Evolutionary conservation across 2,329 filamentous ascomycete genomes (phyloP).

Genomic region (Colletotrichum tofieldiae): DNA sequence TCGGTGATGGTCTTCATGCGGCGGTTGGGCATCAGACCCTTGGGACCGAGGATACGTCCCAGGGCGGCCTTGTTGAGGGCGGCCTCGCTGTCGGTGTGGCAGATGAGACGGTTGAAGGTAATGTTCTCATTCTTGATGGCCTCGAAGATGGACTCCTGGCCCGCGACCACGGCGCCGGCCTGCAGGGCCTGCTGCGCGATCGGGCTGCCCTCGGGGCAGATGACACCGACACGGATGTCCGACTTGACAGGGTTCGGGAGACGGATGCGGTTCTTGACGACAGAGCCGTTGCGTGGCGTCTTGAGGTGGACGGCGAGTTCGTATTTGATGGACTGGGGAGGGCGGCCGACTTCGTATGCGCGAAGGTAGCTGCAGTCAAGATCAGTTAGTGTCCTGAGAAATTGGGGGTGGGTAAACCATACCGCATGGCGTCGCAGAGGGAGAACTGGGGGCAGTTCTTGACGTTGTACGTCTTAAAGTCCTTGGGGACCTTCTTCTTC

Average conservation of each 20-base stretch:
- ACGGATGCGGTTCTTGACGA: slow-evolving; percentile 88
- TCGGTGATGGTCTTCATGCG: slow-evolving; percentile 92
- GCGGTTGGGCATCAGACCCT: slow-evolving; percentile 90
- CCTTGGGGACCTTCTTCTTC: slow-evolving; percentile 75
- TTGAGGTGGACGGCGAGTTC: slow-evolving; percentile 88
- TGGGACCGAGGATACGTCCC: slow-evolving; percentile 87
- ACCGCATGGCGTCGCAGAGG: slow-evolving; percentile 95
- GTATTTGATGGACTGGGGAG: slow-evolving; percentile 84
- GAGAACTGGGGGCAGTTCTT: slow-evolving; percentile 78
- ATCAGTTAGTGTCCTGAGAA: slow-evolving; percentile 27
- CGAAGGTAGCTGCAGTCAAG: slow-evolving; percentile 81
- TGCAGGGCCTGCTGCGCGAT: slow-evolving; percentile 81
- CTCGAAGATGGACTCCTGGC: slow-evolving; percentile 89
- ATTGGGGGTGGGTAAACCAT: slow-evolving; percentile 47
- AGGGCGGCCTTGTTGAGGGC: slow-evolving; percentile 87
- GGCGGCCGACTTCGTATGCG: slow-evolving; percentile 90
- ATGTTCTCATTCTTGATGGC: slow-evolving; percentile 81
- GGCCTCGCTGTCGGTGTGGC: slow-evolving; percentile 83
- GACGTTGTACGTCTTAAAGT: slow-evolving; percentile 77
- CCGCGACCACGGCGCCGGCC: slow-evolving; percentile 86
- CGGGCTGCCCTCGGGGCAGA: slow-evolving; percentile 86
- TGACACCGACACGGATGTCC: slow-evolving; percentile 90
- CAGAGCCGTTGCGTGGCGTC: slow-evolving; percentile 87
- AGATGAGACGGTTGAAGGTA: slow-evolving; percentile 91
- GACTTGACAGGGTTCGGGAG: slow-evolving; percentile 93